phyloP scores from a whole-genome alignment of 2,329 filamentous ascomycete species.

The Aspergillus pseudonomiae region DNA sequence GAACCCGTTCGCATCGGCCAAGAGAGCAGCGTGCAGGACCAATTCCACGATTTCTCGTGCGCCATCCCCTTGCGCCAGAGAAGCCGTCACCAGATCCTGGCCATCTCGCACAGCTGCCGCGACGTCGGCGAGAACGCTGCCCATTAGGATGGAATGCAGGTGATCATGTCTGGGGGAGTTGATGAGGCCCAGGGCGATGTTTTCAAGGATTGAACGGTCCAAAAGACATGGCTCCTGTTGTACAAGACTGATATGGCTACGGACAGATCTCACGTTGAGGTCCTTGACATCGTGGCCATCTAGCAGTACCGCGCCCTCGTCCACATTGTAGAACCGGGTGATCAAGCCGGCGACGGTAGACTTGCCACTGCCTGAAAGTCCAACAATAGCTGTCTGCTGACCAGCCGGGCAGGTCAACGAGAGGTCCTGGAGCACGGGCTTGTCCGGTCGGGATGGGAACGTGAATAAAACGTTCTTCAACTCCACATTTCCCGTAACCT shows the following conservation, averaged over 20 bases:
- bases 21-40: constrained; percentile 59
- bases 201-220: constrained; percentile 77
- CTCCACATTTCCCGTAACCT: constrained; percentile 35
- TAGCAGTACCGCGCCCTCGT: constrained; percentile 38
- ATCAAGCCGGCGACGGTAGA: constrained; percentile 73
- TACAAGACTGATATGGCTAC: constrained; percentile 22
- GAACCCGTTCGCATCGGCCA: constrained; percentile 67
- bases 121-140: constrained; percentile 54
- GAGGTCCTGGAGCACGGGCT: constrained; percentile 38
- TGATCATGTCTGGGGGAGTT: constrained; percentile 43
- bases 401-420: constrained; percentile 39
- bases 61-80: constrained; percentile 47
- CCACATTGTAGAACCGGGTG: constrained; percentile 69
- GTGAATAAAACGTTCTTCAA: constrained; percentile 37
- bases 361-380: constrained; percentile 73
- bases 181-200: constrained; percentile 64
- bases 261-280: constrained; percentile 25
- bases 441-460: constrained; percentile 45
- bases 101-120: constrained; percentile 49
- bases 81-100: constrained; percentile 48
- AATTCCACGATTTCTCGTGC: constrained; percentile 54
- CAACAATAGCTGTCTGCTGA: constrained; percentile 66
- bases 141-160: constrained; percentile 56
- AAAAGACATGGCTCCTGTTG: constrained; percentile 79
- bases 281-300: constrained; percentile 42